Conservation (phyloP, 495 filamentous ascomycete species). For the Tuber umbilicatum region DNA sequence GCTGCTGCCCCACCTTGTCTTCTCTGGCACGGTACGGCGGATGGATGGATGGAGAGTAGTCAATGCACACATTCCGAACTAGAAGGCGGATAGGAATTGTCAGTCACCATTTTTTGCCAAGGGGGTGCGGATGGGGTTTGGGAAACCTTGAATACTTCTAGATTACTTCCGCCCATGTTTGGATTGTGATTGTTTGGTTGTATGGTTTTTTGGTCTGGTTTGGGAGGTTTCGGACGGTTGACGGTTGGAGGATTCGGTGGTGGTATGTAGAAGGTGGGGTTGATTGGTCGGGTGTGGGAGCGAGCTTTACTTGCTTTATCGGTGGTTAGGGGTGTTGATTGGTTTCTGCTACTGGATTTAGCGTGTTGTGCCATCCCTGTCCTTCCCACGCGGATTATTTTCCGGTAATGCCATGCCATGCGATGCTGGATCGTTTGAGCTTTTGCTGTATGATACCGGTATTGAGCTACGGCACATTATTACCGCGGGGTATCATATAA, state of each 20-base stretch:
- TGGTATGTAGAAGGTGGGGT: not conserved
- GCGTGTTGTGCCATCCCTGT: not conserved
- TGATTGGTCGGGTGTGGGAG: not conserved
- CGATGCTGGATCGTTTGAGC: no score
- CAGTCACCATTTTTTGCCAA: not conserved
- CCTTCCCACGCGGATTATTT: not conserved
- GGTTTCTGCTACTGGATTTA: not conserved
- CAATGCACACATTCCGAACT: constrained; percentile 38
- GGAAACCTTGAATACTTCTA: constrained; percentile 90
- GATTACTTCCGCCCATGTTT: constrained; percentile 75
- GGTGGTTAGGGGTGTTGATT: not conserved
- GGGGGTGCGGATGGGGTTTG: not conserved
- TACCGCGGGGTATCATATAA: no score
- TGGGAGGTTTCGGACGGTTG: not conserved
- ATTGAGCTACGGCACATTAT: no score
- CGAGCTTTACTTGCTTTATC: not conserved
- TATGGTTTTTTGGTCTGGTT: not conserved
- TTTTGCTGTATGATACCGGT: no score
- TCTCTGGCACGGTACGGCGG: not conserved
- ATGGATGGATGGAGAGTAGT: not conserved
- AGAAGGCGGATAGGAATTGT: constrained; percentile 8
- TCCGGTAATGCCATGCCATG: not conserved
- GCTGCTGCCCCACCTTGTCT: constrained; percentile 1
- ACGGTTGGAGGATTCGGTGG: not conserved
- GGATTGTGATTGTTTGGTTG: constrained; percentile 16